These are phyloP conservation scores for Euryodendron excelsum DNA, from an alignment of 148 eudicot species.

Conservation along the genomic window DNA sequence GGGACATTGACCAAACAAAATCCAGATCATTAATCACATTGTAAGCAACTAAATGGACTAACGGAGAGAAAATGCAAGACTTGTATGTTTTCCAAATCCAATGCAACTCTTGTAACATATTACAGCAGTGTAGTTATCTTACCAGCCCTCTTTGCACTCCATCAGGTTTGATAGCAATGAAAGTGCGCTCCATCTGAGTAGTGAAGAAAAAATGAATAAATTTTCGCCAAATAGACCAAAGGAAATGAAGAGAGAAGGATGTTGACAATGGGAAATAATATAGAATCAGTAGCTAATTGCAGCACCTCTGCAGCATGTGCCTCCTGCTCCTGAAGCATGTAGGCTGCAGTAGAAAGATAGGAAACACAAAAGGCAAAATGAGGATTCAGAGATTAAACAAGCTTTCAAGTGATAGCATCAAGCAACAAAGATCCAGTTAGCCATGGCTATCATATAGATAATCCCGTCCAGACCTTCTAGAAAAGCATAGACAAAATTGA, in stretches of 20 bases:
- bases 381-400: background rate
- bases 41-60: background rate
- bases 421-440: background rate
- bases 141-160: slow-evolving; percentile 99
- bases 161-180: slow-evolving; percentile 98
- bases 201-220: background rate
- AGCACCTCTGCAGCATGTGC: slow-evolving; percentile 86
- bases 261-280: background rate
- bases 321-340: slow-evolving; percentile 91
- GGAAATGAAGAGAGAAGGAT: background rate
- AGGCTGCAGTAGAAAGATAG: slow-evolving; percentile 39
- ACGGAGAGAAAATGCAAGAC: background rate
- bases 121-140: slow-evolving; percentile 6
- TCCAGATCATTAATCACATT: background rate
- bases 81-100: background rate
- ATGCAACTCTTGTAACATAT: background rate
- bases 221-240: slow-evolving; percentile 1
- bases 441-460: background rate
- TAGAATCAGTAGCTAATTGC: background rate
- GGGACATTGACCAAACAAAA: background rate
- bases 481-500: background rate
- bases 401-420: background rate
- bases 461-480: background rate
- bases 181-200: slow-evolving; percentile 85
- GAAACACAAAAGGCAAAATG: background rate